Evolutionary conservation across 176 grass and related monocot species (phyloP), one percentile per base, ranked within the genome.

Genomic region (Aegilops tauschii): DNA sequence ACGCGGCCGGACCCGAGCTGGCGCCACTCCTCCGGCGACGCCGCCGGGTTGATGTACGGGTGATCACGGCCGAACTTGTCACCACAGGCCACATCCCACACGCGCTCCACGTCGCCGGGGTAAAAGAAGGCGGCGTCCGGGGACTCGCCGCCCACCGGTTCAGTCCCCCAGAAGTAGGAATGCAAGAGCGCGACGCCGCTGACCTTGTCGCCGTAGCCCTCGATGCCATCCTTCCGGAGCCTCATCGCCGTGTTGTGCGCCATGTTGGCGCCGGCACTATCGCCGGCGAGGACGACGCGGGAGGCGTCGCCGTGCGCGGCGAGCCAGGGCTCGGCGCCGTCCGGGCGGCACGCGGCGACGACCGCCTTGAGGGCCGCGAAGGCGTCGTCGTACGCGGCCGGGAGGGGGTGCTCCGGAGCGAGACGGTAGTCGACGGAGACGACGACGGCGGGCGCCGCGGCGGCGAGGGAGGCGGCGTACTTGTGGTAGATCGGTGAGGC

Each of bases 211-310:
- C 84, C 82, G 30, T 23, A 65, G 12, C 86, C 88, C 20, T 70
- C 73, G 67, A 94, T 47, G 56, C 89, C 89, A 11, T 94, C 92
- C 78, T 83, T 84, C 61, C 82, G 63, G 50, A 94, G 82, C 84
- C 92, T 68, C 23, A 93, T 61, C 49, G 82, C 90, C 12, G 78
- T 61, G 73, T 91, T 86, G 89, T 97, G 92, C 9, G 85, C 90
- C 70, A 90, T 93, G 84, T 97, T 97, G 4, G 23, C 92, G 25
- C 95, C 92, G 23, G 89, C 90, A 78, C 95, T 95, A 65, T 92
- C 89, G 20, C 95, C 95, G 1, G 83, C 80, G 52, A 97, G 86
- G 66, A 93, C 86, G 77, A 92, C 27, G 18, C 54, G 54, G 54
- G 54, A 59, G 5, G 6, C 18, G 4, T 59, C 54, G 18, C 54